Evolutionary conservation across 2,329 filamentous ascomycete species (phyloP).

Genomic region (Colletotrichum filicis): DNA sequence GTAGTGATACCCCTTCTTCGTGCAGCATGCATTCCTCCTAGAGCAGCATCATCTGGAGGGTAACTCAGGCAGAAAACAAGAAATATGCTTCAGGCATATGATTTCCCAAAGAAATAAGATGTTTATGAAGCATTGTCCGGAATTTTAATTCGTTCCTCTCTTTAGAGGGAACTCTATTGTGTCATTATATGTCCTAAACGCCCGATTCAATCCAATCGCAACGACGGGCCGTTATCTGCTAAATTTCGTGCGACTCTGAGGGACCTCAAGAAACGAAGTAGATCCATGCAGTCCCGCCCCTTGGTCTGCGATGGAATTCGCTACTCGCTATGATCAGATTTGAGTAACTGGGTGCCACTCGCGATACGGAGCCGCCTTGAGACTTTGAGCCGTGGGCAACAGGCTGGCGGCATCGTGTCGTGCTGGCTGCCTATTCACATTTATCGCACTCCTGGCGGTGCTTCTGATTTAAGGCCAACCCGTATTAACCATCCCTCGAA

Average conservation of each 20-base stretch:
- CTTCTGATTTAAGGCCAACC: neutral
- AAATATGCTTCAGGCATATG: neutral
- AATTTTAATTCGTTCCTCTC: neutral
- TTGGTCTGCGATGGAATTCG: neutral
- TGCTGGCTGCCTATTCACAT: neutral
- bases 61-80: neutral
- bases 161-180: neutral
- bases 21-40: constrained; percentile 15
- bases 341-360: neutral
- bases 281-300: neutral
- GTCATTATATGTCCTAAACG: neutral
- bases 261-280: neutral
- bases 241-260: neutral
- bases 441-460: neutral
- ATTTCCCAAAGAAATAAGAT: neutral
- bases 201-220: neutral
- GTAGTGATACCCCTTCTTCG: constrained; percentile 29
- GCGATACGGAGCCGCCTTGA: neutral
- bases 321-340: neutral
- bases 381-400: neutral
- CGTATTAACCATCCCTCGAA: neutral
- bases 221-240: neutral
- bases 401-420: neutral
- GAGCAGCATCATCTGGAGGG: neutral
- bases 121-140: neutral